phyloP scores from a whole-genome alignment of 139 green algal genomes.

The Axilococcus clingmanii region DNA sequence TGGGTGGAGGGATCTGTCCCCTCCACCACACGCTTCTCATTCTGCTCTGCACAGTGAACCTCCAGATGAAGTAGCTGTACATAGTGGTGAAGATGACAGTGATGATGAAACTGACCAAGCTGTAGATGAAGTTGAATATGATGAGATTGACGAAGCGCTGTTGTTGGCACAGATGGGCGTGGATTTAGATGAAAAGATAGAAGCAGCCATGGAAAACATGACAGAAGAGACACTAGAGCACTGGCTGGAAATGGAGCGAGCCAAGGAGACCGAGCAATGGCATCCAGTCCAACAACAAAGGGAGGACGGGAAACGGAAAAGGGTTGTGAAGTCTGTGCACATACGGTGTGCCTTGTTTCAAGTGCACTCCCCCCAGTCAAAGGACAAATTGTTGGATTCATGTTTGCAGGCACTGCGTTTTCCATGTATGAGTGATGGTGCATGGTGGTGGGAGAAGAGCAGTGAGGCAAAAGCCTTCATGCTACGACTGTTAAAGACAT shows the following conservation, averaged over 20 bases:
- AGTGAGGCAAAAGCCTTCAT: no score
- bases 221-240: conserved; percentile 14
- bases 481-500: no score
- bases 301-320: no score
- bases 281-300: no score
- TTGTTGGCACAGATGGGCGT: conserved; percentile 36
- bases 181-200: conserved; percentile 46
- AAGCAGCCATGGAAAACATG: conserved; percentile 15
- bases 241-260: conserved; percentile 18
- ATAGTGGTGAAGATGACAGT: conserved; percentile 2
- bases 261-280: conserved; percentile 12
- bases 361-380: no score
- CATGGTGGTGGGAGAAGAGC: no score
- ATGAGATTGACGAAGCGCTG: conserved; percentile 7
- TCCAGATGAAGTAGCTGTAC: conserved; percentile 2
- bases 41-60: conserved; percentile 33
- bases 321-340: no score
- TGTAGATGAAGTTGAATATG: conserved; percentile 4
- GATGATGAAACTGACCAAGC: conserved; percentile 1
- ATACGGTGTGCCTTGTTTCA: no score
- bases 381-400: no score
- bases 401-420: no score
- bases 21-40: conserved; percentile 1
- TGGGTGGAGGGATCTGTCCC: neutral
- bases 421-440: no score